These are phyloP conservation scores for Primulina eburnea DNA, from an alignment of 257 asterid species.

Conservation along the genomic window DNA sequence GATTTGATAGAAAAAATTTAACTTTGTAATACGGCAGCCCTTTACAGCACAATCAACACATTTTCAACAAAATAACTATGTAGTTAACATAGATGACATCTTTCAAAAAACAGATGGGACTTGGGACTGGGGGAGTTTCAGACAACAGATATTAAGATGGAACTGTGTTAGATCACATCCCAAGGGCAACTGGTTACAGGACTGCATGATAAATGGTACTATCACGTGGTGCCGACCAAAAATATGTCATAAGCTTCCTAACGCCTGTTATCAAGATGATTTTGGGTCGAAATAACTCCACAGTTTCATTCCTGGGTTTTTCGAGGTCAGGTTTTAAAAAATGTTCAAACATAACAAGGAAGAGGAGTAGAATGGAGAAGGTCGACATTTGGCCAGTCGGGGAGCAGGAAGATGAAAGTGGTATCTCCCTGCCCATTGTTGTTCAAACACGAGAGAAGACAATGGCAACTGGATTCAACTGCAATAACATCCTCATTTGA, in stretches of 20 bases:
- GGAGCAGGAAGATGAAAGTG: background rate
- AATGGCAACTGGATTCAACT: background rate
- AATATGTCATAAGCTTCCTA: background rate
- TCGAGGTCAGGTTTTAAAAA: too few species aligned
- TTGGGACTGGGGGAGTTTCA: background rate
- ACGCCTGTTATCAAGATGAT: background rate
- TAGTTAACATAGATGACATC: background rate
- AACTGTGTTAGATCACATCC: background rate
- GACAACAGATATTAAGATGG: background rate
- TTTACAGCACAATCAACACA: slow-evolving; percentile 11
- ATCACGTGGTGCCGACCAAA: background rate
- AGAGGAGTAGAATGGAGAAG: background rate
- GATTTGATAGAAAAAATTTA: background rate
- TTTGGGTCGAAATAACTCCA: background rate
- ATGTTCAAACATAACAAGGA: background rate
- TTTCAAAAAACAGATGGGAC: background rate
- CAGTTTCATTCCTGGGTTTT: background rate
- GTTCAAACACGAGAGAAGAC: background rate
- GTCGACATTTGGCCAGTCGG: background rate
- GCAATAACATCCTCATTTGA: background rate
- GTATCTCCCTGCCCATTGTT: background rate
- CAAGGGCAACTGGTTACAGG: background rate
- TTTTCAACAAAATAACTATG: background rate
- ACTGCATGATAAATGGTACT: background rate
- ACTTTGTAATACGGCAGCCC: background rate